These are phyloP conservation scores for Boletus edulis DNA, from an alignment of 768 basidiomycete genomes.

Conservation along the genomic window DNA sequence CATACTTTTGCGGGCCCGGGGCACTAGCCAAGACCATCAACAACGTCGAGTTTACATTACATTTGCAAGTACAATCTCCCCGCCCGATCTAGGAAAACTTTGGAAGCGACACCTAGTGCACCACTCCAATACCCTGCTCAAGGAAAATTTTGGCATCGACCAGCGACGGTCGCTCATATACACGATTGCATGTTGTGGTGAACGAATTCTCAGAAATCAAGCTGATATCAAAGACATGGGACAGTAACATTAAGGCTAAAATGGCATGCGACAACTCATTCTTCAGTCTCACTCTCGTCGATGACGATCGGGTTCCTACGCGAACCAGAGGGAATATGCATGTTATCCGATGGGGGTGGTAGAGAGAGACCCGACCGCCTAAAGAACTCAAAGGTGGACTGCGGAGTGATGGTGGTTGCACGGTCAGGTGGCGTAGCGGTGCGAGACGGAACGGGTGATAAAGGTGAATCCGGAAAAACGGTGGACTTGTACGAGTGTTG, in stretches of 20 bases:
- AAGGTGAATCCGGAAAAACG: background rate
- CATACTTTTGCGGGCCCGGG: conserved; percentile 39
- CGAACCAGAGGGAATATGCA: conserved; percentile 9
- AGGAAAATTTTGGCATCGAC: no score
- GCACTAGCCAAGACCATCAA: conserved; percentile 55
- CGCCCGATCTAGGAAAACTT: conserved; percentile 14
- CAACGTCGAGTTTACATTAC: conserved; percentile 67
- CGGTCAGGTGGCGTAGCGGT: background rate
- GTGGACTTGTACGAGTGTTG: background rate
- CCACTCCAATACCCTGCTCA: no score
- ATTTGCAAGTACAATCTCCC: conserved; percentile 52
- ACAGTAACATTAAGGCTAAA: background rate
- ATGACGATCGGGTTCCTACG: conserved; percentile 23
- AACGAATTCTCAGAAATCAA: background rate
- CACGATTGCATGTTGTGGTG: no score
- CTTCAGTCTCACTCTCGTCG: conserved; percentile 20
- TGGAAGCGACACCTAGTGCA: background rate
- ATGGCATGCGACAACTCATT: background rate
- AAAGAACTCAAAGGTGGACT: background rate
- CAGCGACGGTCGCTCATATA: no score
- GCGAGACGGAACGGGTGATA: background rate
- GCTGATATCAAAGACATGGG: background rate
- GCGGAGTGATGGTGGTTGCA: background rate
- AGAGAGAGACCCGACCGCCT: conserved; percentile 5
- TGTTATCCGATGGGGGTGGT: background rate